Conservation (phyloP, 495 filamentous ascomycete genomes). For the Filosporella fistucella region DNA sequence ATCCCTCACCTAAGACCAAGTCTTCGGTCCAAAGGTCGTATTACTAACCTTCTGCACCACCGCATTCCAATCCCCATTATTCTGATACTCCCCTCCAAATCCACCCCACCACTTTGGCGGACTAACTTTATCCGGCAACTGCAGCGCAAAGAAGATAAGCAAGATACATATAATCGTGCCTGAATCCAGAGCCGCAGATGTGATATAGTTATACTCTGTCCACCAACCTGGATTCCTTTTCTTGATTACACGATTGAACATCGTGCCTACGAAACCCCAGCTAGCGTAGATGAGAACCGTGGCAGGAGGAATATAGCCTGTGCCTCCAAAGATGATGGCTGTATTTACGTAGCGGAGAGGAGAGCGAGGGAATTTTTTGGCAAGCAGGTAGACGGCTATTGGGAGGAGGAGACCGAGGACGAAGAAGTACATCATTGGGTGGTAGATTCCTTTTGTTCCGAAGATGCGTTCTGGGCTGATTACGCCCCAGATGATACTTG, state of each 20-base stretch:
- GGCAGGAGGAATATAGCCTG: constrained; percentile 58
- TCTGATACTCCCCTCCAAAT: too few species aligned
- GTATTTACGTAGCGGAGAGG: constrained; percentile 39
- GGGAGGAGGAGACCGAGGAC: constrained; percentile 52
- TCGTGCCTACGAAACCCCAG: constrained; percentile 44
- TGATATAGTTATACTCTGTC: constrained; percentile 63
- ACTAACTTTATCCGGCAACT: constrained; percentile 33
- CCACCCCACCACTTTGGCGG: constrained; percentile 45
- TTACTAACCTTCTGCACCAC: too few species aligned
- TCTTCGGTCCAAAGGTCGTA: too few species aligned
- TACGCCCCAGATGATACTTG: constrained; percentile 65
- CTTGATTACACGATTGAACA: constrained; percentile 58
- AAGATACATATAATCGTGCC: constrained; percentile 38
- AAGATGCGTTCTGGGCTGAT: constrained; percentile 62
- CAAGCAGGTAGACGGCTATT: constrained; percentile 33
- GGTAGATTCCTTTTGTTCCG: constrained; percentile 61
- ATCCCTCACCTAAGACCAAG: too few species aligned
- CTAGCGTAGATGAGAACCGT: constrained; percentile 62
- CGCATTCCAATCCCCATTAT: too few species aligned
- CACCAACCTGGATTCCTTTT: constrained; percentile 58
- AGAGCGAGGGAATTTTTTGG: constrained; percentile 45
- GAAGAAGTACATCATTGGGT: constrained; percentile 61
- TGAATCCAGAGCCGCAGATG: constrained; percentile 55
- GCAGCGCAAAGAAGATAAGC: constrained; percentile 42
- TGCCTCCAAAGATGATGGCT: constrained; percentile 64